Percentiles rank a stretch among this genome's conserved stretches.
Conservation (phyloP, 2,329 filamentous ascomycete species). For the Colletotrichum sansevieriae region DNA sequence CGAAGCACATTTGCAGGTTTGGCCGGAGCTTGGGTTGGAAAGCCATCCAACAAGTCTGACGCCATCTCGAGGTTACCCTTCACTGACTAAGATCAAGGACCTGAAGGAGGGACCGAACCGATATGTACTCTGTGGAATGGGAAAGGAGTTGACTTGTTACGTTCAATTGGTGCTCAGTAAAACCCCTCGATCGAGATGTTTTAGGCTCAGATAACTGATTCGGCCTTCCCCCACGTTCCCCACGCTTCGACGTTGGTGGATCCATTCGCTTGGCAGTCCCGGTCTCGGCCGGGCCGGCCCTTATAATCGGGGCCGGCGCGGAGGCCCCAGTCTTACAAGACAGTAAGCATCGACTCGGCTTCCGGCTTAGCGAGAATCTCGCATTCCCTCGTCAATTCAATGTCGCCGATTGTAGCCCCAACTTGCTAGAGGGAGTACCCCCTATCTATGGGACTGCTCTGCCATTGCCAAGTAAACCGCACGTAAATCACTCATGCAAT, state of each 20-base stretch:
- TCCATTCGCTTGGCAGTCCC: slow-evolving; percentile 21
- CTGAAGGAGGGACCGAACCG: no score
- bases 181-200: background rate
- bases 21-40: slow-evolving; percentile 26
- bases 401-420: no score
- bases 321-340: background rate
- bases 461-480: no score
- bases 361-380: background rate
- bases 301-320: background rate
- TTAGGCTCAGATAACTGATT: background rate
- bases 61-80: background rate
- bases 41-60: slow-evolving; percentile 28
- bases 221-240: slow-evolving; percentile 26
- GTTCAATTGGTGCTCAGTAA: no score
- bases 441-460: no score
- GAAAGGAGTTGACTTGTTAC: no score
- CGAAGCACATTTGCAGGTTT: slow-evolving; percentile 27
- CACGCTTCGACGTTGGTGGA: slow-evolving; percentile 33
- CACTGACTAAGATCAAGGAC: no score
- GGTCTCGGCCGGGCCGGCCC: slow-evolving; percentile 21
- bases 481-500: no score
- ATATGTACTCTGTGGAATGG: no score
- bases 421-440: no score
- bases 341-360: background rate
- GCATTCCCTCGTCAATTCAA: no score